A percentile compares a stretch with the other conserved stretches of the same genome.
phyloP scores from a whole-genome alignment of 495 filamentous ascomycete genomes.

The Aspergillus heteromorphus region DNA sequence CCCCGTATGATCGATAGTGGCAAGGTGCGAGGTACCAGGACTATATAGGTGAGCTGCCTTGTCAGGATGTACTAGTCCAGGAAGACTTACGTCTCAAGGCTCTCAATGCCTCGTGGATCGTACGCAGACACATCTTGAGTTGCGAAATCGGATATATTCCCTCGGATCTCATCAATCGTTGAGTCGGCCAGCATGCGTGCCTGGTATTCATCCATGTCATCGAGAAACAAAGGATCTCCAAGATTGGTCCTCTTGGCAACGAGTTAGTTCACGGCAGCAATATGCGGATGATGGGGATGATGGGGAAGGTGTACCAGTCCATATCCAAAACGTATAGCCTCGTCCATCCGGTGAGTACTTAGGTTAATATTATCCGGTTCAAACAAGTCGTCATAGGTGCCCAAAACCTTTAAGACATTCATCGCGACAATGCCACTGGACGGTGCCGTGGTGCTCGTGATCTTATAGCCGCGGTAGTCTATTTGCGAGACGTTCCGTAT shows the following conservation, averaged over 20 bases:
- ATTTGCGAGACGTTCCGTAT: slow-evolving; percentile 59
- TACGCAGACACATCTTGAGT: slow-evolving; percentile 69
- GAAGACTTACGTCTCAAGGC: slow-evolving; percentile 49
- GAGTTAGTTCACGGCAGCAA: not conserved
- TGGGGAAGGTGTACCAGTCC: slow-evolving; percentile 44
- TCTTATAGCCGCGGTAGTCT: slow-evolving; percentile 62
- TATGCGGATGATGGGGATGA: not conserved
- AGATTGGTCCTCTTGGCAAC: slow-evolving; percentile 51
- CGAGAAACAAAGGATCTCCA: slow-evolving; percentile 72
- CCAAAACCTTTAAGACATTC: slow-evolving; percentile 69
- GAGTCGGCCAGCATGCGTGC: slow-evolving; percentile 56
- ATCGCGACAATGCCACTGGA: slow-evolving; percentile 68
- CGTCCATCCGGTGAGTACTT: slow-evolving; percentile 74
- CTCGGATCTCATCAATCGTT: slow-evolving; percentile 53
- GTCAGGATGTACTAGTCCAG: not conserved
- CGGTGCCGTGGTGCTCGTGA: slow-evolving; percentile 66
- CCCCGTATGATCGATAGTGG: slow-evolving; percentile 61
- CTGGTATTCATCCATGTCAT: slow-evolving; percentile 58
- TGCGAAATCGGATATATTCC: slow-evolving; percentile 61
- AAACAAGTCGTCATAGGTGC: slow-evolving; percentile 62
- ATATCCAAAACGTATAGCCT: slow-evolving; percentile 85
- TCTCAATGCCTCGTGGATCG: slow-evolving; percentile 57
- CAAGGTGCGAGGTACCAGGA: slow-evolving; percentile 72
- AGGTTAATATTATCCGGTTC: slow-evolving; percentile 47
- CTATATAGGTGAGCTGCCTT: slow-evolving; percentile 13